Percentiles rank a stretch among this genome's conserved stretches.
phyloP scores from a whole-genome alignment of 306 rosid species.

The Acacia crassicarpa region DNA sequence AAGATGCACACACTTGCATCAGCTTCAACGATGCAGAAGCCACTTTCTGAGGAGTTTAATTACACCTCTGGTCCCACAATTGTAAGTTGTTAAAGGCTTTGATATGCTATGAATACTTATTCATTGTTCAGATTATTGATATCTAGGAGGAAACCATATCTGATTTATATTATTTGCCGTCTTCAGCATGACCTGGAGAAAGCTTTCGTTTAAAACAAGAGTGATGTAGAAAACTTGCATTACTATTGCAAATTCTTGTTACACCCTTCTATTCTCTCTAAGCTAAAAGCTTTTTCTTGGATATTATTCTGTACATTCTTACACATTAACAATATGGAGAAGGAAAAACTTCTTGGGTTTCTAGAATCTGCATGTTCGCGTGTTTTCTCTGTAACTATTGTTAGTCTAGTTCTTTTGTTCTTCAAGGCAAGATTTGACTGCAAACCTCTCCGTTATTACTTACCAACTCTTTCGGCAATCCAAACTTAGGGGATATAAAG shows the following conservation, averaged over 20 bases:
- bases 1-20: slow-evolving; percentile 94
- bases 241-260: slow-evolving; percentile 1
- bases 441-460: neutral
- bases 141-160: neutral
- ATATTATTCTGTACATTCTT: neutral
- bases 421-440: slow-evolving; percentile 2
- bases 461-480: slow-evolving; percentile 11
- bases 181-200: slow-evolving; percentile 8
- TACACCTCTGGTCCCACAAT: slow-evolving; percentile 79
- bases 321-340: neutral
- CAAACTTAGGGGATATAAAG: neutral
- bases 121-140: neutral
- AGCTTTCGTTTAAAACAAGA: neutral
- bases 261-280: neutral
- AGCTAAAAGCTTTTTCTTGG: slow-evolving; percentile 1
- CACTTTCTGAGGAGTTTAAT: slow-evolving; percentile 69
- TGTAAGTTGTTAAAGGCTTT: slow-evolving; percentile 51
- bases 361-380: neutral
- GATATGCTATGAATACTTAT: neutral
- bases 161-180: neutral
- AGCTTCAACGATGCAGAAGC: slow-evolving; percentile 87
- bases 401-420: slow-evolving; percentile 1
- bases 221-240: neutral
- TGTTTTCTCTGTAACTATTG: slow-evolving; percentile 5
- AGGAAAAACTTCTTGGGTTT: neutral